Evolutionary conservation across 129 eudicot species (phyloP).

Genomic region (Arctium minus): DNA sequence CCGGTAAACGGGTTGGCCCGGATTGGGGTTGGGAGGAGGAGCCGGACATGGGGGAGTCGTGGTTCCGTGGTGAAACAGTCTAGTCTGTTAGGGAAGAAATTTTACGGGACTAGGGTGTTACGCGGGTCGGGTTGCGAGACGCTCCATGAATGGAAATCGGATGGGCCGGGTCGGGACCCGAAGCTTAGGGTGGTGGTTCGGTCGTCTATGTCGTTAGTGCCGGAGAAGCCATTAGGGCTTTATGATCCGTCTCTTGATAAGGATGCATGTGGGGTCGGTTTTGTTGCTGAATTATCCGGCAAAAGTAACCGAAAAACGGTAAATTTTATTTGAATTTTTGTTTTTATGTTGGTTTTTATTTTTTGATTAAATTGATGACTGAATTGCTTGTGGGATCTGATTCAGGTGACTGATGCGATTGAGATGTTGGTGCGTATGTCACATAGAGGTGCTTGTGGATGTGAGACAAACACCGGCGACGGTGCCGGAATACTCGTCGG

Average conservation of each 20-base stretch:
- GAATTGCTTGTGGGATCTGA: neutral
- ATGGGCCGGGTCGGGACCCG: conserved; percentile 56
- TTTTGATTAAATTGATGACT: neutral
- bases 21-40: conserved; percentile 24
- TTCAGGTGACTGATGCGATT: conserved; percentile 86
- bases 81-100: conserved; percentile 36
- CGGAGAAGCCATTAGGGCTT: conserved; percentile 90
- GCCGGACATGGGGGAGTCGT: conserved; percentile 11
- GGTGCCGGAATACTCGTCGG: conserved; percentile 99
- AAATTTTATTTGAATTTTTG: neutral
- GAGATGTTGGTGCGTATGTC: conserved; percentile 99
- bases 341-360: neutral
- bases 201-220: conserved; percentile 74
- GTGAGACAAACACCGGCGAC: conserved; percentile 96
- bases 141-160: conserved; percentile 46
- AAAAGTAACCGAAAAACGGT: conserved; percentile 88
- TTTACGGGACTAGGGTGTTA: conserved; percentile 34
- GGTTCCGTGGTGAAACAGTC: conserved; percentile 35
- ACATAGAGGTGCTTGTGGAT: conserved; percentile 99
- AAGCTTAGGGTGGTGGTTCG: conserved; percentile 50
- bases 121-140: conserved; percentile 41
- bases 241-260: conserved; percentile 86
- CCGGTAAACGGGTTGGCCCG: conserved; percentile 19
- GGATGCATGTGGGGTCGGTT: conserved; percentile 98
- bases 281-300: conserved; percentile 96